Conservation (phyloP, 2,329 filamentous ascomycete genomes). For the Monosporascus sp. region DNA sequence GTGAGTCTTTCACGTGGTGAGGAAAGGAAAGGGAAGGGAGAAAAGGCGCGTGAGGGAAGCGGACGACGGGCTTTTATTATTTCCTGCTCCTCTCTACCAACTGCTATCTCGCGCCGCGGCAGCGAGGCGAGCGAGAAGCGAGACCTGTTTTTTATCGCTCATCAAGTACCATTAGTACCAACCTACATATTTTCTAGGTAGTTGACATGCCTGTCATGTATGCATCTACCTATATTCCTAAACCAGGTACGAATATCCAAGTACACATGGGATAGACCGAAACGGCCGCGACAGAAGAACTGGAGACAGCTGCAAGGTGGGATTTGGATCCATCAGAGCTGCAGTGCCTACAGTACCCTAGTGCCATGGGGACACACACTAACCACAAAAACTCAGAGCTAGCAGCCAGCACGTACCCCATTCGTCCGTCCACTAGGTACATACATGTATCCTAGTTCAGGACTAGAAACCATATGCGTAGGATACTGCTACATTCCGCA, state of each 20-base stretch:
- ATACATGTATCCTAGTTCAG: no score
- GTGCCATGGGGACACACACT: background rate
- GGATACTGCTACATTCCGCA: background rate
- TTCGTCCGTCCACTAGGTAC: background rate
- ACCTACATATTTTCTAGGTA: background rate
- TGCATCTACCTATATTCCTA: background rate
- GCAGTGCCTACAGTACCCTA: background rate
- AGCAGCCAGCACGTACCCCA: background rate
- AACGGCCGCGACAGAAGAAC: background rate
- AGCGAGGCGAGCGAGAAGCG: background rate
- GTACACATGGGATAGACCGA: background rate
- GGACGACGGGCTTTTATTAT: conserved; percentile 4
- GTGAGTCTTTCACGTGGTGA: conserved; percentile 21
- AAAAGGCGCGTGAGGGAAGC: conserved; percentile 10
- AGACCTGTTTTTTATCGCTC: background rate
- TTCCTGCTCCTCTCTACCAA: background rate
- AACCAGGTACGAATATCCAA: background rate
- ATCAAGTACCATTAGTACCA: background rate
- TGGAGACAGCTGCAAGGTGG: background rate
- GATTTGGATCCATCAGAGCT: background rate
- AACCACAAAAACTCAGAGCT: background rate
- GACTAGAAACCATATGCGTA: no score
- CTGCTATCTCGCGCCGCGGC: background rate
- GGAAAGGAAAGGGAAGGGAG: conserved; percentile 5
- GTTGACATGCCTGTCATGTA: background rate